Conservation (phyloP, 441 rosid genomes). For the Flueggea neowawraea region DNA sequence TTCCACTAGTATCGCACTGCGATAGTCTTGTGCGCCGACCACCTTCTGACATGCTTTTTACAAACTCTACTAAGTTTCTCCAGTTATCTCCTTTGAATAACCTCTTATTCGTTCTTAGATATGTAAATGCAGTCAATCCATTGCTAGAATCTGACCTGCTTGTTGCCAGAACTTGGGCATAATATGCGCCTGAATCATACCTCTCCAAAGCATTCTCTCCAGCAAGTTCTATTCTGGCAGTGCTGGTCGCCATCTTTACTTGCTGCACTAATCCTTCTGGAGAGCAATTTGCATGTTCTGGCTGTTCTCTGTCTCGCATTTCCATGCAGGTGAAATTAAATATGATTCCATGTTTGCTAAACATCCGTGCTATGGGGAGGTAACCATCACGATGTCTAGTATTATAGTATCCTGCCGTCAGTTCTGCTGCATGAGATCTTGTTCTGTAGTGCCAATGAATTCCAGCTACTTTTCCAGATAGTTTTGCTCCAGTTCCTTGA, state of each 20-base stretch:
- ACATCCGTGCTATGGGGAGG: conserved; percentile 67
- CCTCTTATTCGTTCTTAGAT: conserved; percentile 71
- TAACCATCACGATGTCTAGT: conserved; percentile 81
- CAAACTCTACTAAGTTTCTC: conserved; percentile 76
- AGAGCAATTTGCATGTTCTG: conserved; percentile 63
- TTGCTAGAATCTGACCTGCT: conserved; percentile 73
- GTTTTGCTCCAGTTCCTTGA: conserved; percentile 62
- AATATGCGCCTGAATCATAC: conserved; percentile 68
- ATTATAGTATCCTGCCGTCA: conserved; percentile 88
- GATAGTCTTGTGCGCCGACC: conserved; percentile 47
- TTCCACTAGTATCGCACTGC: conserved; percentile 46
- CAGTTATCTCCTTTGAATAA: conserved; percentile 80
- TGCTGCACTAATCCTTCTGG: conserved; percentile 89
- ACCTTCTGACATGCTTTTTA: conserved; percentile 73
- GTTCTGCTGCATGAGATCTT: conserved; percentile 95
- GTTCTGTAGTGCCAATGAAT: conserved; percentile 96
- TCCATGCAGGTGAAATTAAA: conserved; percentile 98
- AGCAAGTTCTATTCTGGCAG: conserved; percentile 65
- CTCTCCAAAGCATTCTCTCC: conserved; percentile 92
- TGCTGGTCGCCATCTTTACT: conserved; percentile 60
- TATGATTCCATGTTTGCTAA: conserved; percentile 60
- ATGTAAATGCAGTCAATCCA: conserved; percentile 80
- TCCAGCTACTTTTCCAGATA: conserved; percentile 86
- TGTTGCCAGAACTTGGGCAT: conserved; percentile 67
- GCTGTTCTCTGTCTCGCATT: conserved; percentile 83